Percentiles rank a stretch among this genome's conserved stretches.
Conservation (phyloP, 1,139 yeast species). For the Yamadazyma spencermartinsiae region DNA sequence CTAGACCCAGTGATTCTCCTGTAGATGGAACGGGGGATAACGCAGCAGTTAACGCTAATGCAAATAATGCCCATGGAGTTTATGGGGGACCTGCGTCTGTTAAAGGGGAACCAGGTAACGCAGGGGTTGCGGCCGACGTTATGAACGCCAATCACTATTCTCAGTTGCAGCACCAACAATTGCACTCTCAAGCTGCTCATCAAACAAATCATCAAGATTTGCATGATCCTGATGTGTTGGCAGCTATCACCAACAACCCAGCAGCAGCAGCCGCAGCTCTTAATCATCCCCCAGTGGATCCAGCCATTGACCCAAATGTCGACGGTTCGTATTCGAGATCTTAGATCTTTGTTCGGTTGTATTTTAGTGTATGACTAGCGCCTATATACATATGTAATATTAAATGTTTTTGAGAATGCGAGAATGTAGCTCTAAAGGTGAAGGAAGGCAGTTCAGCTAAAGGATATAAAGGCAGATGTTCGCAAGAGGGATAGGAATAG, state of each 20-base stretch:
- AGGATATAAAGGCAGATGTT: too few relatives aligned
- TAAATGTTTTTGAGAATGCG: too few relatives aligned
- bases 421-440: too few relatives aligned
- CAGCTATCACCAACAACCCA: slow-evolving; percentile 41
- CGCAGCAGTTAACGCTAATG: slow-evolving; percentile 7
- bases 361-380: background rate
- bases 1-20: slow-evolving; percentile 20
- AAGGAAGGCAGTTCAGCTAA: too few relatives aligned
- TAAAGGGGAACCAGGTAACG: background rate
- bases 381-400: slow-evolving; percentile 1
- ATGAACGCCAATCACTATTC: slow-evolving; percentile 15
- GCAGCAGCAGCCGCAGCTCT: slow-evolving; percentile 32
- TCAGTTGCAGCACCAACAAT: slow-evolving; percentile 16
- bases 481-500: too few relatives aligned
- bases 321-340: slow-evolving; percentile 25
- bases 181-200: slow-evolving; percentile 15
- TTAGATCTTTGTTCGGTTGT: background rate
- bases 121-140: slow-evolving; percentile 15
- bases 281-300: slow-evolving; percentile 37
- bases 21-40: slow-evolving; percentile 13
- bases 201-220: slow-evolving; percentile 31
- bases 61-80: slow-evolving; percentile 2
- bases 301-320: slow-evolving; percentile 46
- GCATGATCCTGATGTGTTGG: slow-evolving; percentile 48
- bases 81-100: background rate